Percentiles rank a stretch among this genome's conserved stretches.
phyloP scores from a whole-genome alignment of 352 stramenopile species.

The Paralagenidium karlingii region DNA sequence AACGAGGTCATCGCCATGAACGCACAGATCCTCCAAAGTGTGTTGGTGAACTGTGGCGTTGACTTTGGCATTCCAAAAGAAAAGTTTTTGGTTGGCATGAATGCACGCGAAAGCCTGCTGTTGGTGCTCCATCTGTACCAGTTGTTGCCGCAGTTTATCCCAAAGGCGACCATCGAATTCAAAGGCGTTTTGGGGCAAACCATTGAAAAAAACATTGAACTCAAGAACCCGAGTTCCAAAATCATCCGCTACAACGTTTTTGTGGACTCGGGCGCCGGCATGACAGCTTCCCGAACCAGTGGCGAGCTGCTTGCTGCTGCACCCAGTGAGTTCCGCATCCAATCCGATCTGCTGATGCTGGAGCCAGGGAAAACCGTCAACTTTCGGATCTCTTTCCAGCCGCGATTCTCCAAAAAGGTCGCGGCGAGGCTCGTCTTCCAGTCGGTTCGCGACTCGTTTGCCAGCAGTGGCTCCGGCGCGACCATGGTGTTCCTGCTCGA shows the following conservation, averaged over 20 bases:
- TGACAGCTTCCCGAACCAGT: background rate
- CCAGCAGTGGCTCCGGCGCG: constrained; percentile 16
- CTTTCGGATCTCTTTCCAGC: constrained; percentile 75
- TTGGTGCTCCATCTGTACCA: constrained; percentile 86
- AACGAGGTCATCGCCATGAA: constrained; percentile 41
- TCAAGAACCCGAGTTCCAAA: constrained; percentile 82
- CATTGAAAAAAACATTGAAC: constrained; percentile 89
- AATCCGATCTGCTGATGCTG: constrained; percentile 48
- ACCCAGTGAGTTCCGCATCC: constrained; percentile 58
- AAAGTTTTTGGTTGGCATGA: constrained; percentile 46
- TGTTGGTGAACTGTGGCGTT: constrained; percentile 49
- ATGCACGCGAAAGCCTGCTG: constrained; percentile 62
- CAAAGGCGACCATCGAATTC: constrained; percentile 91
- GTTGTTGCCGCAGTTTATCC: constrained; percentile 84
- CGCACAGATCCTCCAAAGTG: constrained; percentile 33
- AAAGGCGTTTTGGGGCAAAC: constrained; percentile 67
- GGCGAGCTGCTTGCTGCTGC: background rate
- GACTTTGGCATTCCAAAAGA: constrained; percentile 59
- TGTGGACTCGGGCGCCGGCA: background rate
- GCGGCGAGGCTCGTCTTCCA: constrained; percentile 85
- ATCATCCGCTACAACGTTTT: constrained; percentile 84
- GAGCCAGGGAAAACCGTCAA: constrained; percentile 57
- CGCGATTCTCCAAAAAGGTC: constrained; percentile 76
- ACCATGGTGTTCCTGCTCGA: constrained; percentile 88
- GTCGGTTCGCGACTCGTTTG: constrained; percentile 26